Base-by-base conservation (phyloP, 2,329 filamentous ascomycete genomes). In the Pestalotiopsis sp. region DNA sequence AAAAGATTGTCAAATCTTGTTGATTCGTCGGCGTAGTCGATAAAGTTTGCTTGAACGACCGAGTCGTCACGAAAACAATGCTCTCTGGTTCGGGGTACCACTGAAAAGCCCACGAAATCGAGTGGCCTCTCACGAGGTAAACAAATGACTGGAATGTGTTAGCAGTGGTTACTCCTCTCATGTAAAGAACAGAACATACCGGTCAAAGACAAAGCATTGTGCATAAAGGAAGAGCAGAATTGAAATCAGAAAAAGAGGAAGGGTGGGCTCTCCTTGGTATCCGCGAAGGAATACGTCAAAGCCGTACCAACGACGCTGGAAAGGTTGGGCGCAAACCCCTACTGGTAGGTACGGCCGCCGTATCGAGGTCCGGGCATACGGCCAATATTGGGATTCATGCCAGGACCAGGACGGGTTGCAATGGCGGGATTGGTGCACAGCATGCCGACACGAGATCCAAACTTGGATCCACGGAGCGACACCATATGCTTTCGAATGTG, bases 401-500 rank as follows among this genome's bases (percentile, higher is more conserved):
- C 93, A 72, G 95, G 94, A 57, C 95, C 95, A 70, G 95, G 95
- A 67, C 95, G 93, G 74, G 94, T 98, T 66, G 93, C 89, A 74
- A 94, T 90, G 62, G 93, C 94, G 49, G 95, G 95, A 81, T 98
- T 98, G 82, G 94, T 97, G 84, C 97, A 99, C 67, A 99, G 92
- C 95, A 99, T 98, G 39, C 96, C 96, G 71, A 99, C 96, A 68
- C 96, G 93, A 69, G 96, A 99, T 70, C 96, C 96, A 79, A 98
- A 99, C 81, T 99, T 99, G 77, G 96, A 98, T 68, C 96, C 96
- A 70, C 96, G 93, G 63, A 99, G 92, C 68, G 96, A 99, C 9
- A 99, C 96, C 96, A 99, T 99, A 81, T 99, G 96, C 88, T 98
- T 98, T 75, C 94, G 92, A 75, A 99, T 97, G 78, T 99, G 96